Percentiles rank a stretch among this genome's conserved stretches.
These are phyloP conservation scores for Heliamphora exappendiculata DNA, from an alignment of 148 eudicot genomes.

Conservation along the genomic window DNA sequence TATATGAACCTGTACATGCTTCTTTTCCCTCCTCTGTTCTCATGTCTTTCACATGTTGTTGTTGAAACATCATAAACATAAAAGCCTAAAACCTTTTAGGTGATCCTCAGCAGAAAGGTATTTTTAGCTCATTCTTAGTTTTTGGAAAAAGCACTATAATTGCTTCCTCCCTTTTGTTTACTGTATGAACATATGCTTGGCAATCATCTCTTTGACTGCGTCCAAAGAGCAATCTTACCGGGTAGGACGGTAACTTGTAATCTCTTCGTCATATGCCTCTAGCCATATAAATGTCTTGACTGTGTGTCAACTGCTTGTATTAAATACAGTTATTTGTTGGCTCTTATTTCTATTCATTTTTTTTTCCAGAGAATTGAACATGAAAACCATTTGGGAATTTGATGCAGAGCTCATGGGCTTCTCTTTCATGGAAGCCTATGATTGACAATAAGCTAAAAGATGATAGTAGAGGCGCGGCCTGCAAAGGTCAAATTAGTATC, in stretches of 20 bases:
- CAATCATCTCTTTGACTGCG: neutral
- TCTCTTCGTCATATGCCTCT: neutral
- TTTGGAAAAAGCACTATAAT: neutral
- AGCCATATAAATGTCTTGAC: no score
- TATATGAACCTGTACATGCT: neutral
- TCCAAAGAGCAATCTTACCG: neutral
- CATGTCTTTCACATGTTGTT: neutral
- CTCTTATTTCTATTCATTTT: conserved; percentile 12
- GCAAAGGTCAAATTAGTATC: no score
- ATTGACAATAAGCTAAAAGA: no score
- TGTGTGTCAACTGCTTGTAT: no score
- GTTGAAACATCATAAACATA: conserved; percentile 2
- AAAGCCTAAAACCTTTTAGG: neutral
- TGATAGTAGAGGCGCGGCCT: no score
- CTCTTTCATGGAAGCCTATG: no score
- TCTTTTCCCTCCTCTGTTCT: neutral
- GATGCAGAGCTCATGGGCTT: no score
- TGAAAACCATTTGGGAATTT: conserved; percentile 63
- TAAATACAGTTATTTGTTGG: neutral
- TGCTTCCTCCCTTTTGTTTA: neutral
- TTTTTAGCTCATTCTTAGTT: neutral
- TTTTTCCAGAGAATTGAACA: conserved; percentile 29
- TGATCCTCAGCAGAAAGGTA: neutral
- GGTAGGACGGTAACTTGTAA: neutral
- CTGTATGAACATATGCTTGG: no score